A percentile compares a stretch with the other conserved stretches of the same genome.
phyloP scores from a whole-genome alignment of 78 protist genomes.

The Planoprotostelium fungivorum region DNA sequence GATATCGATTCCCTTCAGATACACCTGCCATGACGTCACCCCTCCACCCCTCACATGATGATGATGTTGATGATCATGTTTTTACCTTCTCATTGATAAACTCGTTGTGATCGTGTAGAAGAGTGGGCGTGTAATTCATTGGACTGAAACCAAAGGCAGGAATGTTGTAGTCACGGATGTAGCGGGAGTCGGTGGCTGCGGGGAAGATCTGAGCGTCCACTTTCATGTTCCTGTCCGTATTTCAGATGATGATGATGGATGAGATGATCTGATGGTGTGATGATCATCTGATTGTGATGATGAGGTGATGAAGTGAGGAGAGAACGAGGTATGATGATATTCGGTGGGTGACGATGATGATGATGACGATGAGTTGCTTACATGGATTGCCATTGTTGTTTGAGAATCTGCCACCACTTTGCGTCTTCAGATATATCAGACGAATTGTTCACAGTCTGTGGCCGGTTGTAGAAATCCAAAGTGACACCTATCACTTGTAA shows the following conservation, averaged over 20 bases:
- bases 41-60: not conserved
- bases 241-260: too few species aligned
- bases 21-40: not conserved
- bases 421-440: not conserved
- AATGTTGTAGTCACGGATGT: constrained; percentile 60
- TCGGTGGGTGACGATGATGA: too few species aligned
- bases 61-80: not conserved
- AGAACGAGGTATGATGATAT: too few species aligned
- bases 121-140: constrained; percentile 74
- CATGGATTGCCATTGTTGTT: not conserved
- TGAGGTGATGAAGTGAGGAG: too few species aligned
- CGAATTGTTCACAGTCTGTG: not conserved
- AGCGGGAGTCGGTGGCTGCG: constrained; percentile 88
- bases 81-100: constrained; percentile 36
- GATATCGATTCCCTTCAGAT: not conserved
- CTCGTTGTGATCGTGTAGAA: constrained; percentile 92
- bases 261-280: too few species aligned
- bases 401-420: not conserved
- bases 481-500: too few species aligned
- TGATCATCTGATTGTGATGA: too few species aligned
- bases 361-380: not conserved
- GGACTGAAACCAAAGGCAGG: constrained; percentile 87
- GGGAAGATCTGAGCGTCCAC: constrained; percentile 75
- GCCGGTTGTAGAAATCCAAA: constrained; percentile 16
- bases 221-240: constrained; percentile 4